phyloP scores from a whole-genome alignment of 2,329 filamentous ascomycete species.

The Ilyonectria sp. region DNA sequence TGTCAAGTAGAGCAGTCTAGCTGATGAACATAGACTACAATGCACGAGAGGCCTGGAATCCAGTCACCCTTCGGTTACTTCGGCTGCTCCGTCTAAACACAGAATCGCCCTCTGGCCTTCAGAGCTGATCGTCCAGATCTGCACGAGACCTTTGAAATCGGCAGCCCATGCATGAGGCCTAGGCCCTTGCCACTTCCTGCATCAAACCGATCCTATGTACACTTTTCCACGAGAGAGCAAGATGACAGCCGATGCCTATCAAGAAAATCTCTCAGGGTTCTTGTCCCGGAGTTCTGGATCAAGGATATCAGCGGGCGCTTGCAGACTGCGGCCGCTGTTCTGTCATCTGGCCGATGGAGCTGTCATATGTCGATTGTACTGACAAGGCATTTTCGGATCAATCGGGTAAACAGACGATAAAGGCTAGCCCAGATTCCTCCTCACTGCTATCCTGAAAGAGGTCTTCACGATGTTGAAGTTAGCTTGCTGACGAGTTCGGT shows the following conservation, averaged over 20 bases:
- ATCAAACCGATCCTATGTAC: not conserved
- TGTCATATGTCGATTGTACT: not conserved
- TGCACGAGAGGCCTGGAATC: not conserved
- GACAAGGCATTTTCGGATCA: not conserved
- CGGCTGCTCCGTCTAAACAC: not conserved
- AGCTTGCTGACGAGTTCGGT: not conserved
- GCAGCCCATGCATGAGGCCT: not conserved
- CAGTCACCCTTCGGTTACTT: not conserved
- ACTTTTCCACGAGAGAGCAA: not conserved
- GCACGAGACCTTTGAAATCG: constrained; percentile 1
- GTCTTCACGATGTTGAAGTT: too few relatives aligned
- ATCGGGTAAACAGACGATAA: not conserved
- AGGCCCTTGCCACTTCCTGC: not conserved
- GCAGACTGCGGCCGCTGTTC: not conserved
- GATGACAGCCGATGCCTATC: not conserved
- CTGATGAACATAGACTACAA: not conserved
- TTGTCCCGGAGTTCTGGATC: constrained; percentile 1
- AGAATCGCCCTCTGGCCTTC: not conserved
- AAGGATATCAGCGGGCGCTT: constrained; percentile 13
- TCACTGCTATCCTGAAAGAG: too few relatives aligned
- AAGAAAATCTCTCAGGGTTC: too few relatives aligned
- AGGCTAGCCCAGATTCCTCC: not conserved
- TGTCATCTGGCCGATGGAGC: not conserved
- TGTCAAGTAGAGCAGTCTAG: not conserved
- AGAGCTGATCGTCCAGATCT: not conserved